Percentiles rank a stretch among this genome's conserved stretches.
These are phyloP conservation scores for Euphrasia arctica DNA, from an alignment of 305 asterid genomes.

Conservation along the genomic window DNA sequence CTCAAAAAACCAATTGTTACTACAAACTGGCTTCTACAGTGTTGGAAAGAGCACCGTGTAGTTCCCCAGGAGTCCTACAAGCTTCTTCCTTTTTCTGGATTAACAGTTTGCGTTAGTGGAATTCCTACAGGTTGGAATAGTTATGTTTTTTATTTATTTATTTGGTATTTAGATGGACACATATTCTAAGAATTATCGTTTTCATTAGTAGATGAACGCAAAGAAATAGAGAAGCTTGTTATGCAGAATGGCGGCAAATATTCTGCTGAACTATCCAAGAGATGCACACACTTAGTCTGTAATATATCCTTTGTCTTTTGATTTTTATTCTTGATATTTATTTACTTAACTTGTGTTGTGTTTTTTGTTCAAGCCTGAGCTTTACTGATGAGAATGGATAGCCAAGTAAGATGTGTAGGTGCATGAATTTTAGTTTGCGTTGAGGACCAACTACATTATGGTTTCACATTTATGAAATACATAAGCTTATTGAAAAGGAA, in stretches of 20 bases:
- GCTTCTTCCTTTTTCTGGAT: constrained; percentile 88
- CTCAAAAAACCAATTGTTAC: constrained; percentile 84
- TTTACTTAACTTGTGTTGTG: constrained; percentile 15
- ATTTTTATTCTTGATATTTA: constrained; percentile 23
- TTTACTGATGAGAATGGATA: too few relatives aligned
- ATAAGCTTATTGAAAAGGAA: background rate
- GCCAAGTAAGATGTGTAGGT: too few relatives aligned
- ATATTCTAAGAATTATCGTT: constrained; percentile 13
- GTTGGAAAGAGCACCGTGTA: constrained; percentile 98
- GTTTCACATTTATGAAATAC: too few relatives aligned
- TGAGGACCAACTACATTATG: too few relatives aligned
- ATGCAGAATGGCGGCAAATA: constrained; percentile 85
- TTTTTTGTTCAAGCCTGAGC: constrained; percentile 4
- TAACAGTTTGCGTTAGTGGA: constrained; percentile 78
- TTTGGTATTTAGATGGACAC: constrained; percentile 6
- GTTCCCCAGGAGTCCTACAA: constrained; percentile 88
- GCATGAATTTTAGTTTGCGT: background rate
- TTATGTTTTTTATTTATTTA: constrained; percentile 11
- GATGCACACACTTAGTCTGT: constrained; percentile 89
- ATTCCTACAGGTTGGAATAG: constrained; percentile 65
- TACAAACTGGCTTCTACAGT: constrained; percentile 77
- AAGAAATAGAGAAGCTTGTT: constrained; percentile 73
- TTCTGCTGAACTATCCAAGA: constrained; percentile 83
- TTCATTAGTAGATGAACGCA: constrained; percentile 64
- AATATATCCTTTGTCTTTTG: constrained; percentile 68